These are phyloP conservation scores for Microdochium trichocladiopsis DNA, from an alignment of 2,329 filamentous ascomycete genomes.

Conservation along the genomic window DNA sequence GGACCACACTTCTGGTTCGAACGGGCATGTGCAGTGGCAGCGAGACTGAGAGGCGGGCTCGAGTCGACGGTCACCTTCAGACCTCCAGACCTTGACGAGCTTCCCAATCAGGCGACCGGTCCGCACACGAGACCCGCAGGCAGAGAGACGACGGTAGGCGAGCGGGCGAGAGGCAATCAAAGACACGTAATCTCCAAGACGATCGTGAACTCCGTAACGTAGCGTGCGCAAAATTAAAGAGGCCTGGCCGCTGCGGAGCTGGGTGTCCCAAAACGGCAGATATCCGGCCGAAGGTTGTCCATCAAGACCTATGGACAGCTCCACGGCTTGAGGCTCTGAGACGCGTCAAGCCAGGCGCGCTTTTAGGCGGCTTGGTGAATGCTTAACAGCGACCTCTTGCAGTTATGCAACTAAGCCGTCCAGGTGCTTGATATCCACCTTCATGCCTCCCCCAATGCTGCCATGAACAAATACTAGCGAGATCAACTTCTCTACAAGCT, in stretches of 20 bases:
- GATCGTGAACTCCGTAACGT: not conserved
- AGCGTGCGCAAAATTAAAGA: not conserved
- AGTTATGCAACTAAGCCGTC: not conserved
- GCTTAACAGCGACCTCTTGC: not conserved
- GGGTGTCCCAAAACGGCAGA: not conserved
- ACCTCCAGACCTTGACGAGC: not conserved
- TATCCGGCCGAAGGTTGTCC: no score
- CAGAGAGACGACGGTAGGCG: no score
- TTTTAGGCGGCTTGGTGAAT: not conserved
- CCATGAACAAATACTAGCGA: not conserved
- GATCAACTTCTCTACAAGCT: not conserved
- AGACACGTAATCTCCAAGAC: not conserved
- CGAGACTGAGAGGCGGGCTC: no score
- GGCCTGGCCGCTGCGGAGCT: not conserved
- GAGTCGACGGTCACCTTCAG: no score
- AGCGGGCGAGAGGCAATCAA: not conserved
- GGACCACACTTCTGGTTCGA: no score
- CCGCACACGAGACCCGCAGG: no score
- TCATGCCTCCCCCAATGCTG: not conserved
- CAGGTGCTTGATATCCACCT: not conserved
- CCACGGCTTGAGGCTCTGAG: no score
- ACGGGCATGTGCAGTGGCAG: no score
- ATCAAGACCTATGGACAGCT: not conserved
- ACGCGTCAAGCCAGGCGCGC: no score
- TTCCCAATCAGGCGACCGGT: no score